Evolutionary conservation across 1,284 basidiomycete genomes (phyloP).

Genomic region (Sporisorium iseilematis-ciliati): DNA sequence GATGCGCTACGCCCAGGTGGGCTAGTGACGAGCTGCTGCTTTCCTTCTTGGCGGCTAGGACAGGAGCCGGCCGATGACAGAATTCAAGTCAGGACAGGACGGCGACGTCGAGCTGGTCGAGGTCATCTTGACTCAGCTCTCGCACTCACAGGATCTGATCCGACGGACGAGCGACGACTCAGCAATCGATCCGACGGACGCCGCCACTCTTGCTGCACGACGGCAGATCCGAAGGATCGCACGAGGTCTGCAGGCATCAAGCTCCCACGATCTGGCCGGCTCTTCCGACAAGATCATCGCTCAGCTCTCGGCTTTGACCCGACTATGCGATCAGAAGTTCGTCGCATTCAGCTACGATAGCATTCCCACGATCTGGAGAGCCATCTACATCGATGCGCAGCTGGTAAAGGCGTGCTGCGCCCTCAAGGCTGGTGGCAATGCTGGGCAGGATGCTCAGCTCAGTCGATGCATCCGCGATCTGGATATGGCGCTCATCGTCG

Average conservation of each 20-base stretch:
- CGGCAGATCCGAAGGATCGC: slow-evolving; percentile 5
- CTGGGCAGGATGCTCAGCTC: neutral
- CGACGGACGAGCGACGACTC: no score
- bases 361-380: slow-evolving; percentile 70
- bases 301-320: slow-evolving; percentile 60
- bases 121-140: slow-evolving; percentile 11
- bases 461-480: slow-evolving; percentile 73
- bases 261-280: neutral
- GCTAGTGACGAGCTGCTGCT: neutral
- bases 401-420: slow-evolving; percentile 33
- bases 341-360: slow-evolving; percentile 70
- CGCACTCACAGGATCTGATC: neutral
- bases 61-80: neutral
- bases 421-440: neutral
- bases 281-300: neutral
- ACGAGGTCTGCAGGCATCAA: neutral
- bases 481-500: slow-evolving; percentile 85
- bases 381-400: slow-evolving; percentile 71
- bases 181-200: neutral
- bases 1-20: neutral
- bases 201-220: slow-evolving; percentile 4
- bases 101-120: neutral
- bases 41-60: no score
- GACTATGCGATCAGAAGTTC: slow-evolving; percentile 71
- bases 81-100: neutral